Percentiles rank a stretch among this genome's conserved stretches.
These are phyloP conservation scores for Albifimbria verrucaria DNA, from an alignment of 2,329 filamentous ascomycete species.

Conservation along the genomic window DNA sequence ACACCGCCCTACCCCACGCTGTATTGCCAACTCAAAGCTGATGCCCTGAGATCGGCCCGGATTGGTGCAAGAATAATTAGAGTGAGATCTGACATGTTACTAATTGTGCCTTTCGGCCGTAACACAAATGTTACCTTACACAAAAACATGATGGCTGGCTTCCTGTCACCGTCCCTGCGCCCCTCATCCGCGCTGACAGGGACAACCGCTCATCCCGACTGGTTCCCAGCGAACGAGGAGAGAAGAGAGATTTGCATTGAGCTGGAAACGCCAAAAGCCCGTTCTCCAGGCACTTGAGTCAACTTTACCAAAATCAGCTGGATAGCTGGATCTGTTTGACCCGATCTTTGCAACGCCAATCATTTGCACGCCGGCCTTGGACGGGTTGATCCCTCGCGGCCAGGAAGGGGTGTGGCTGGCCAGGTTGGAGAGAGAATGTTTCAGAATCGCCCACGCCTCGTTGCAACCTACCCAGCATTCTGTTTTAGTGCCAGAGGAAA, in stretches of 20 bases:
- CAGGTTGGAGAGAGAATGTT: not conserved
- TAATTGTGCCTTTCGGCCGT: no score
- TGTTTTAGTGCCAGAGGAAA: no score
- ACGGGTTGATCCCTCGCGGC: not conserved
- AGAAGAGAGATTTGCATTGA: no score
- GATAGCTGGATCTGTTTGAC: not conserved
- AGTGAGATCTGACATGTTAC: no score
- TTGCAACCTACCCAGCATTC: no score
- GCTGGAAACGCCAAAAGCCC: not conserved
- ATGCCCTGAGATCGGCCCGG: no score
- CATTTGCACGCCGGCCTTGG: not conserved
- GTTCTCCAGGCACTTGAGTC: not conserved
- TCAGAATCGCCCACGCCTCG: not conserved
- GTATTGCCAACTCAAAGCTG: no score
- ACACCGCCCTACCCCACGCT: no score
- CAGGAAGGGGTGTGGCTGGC: not conserved
- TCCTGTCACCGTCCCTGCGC: no score
- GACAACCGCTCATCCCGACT: not conserved
- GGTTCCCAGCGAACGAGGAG: not conserved
- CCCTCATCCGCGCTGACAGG: not conserved
- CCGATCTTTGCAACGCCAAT: not conserved
- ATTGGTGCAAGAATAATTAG: no score
- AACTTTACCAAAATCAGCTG: not conserved
- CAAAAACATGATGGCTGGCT: no score
- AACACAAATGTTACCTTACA: no score